A percentile compares a stretch with the other conserved stretches of the same genome.
phyloP scores from a whole-genome alignment of 2,329 filamentous ascomycete species.

The Tricladium varicosporioides region DNA sequence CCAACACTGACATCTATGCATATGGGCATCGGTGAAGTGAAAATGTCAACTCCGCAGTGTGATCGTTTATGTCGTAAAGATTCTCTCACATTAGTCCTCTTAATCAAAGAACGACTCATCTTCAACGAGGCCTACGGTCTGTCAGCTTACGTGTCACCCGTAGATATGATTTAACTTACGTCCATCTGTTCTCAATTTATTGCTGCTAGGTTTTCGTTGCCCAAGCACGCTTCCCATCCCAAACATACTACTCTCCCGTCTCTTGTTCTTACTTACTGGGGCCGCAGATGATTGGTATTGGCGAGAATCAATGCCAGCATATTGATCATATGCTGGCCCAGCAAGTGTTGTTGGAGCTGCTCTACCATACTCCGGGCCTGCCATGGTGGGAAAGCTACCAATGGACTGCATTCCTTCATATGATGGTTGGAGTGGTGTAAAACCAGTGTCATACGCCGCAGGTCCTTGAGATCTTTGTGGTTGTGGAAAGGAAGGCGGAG shows the following conservation, averaged over 20 bases:
- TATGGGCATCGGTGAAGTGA: not conserved
- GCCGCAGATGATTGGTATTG: constrained; percentile 27
- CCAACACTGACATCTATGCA: constrained; percentile 22
- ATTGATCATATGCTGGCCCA: constrained; percentile 40
- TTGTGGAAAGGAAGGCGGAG: constrained; percentile 38
- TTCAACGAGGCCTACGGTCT: constrained; percentile 28
- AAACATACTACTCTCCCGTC: constrained; percentile 62
- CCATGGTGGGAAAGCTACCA: constrained; percentile 26
- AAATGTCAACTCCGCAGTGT: not conserved
- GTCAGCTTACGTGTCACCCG: constrained; percentile 7
- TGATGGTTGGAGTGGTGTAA: constrained; percentile 48
- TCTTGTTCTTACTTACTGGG: constrained; percentile 42
- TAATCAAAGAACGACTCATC: constrained; percentile 36
- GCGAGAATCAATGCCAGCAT: constrained; percentile 33
- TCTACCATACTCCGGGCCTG: constrained; percentile 32
- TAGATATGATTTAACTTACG: constrained; percentile 20
- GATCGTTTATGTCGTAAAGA: constrained; percentile 9
- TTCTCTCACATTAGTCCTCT: constrained; percentile 5
- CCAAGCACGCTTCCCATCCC: constrained; percentile 45
- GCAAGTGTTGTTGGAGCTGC: constrained; percentile 23
- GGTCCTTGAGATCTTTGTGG: constrained; percentile 13
- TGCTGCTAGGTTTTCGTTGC: constrained; percentile 30
- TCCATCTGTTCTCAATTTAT: constrained; percentile 29
- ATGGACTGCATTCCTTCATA: constrained; percentile 38
- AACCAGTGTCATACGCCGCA: constrained; percentile 47